phyloP scores from a whole-genome alignment of 257 asterid species.

The Solanum chaucha region DNA sequence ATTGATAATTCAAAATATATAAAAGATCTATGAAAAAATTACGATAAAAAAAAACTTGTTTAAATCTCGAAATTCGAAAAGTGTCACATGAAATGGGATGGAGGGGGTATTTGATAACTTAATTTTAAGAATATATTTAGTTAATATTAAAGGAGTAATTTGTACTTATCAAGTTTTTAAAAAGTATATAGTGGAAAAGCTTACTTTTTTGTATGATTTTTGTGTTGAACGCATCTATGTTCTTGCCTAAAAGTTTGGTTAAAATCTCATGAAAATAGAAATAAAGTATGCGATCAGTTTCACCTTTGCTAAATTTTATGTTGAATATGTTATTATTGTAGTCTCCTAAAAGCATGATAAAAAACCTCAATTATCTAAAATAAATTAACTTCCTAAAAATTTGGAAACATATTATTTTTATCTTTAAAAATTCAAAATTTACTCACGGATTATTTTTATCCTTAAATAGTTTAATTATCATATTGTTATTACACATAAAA shows the following conservation, averaged over 20 bases:
- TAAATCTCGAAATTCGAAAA: rapidly evolving
- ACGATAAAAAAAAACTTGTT: rapidly evolving
- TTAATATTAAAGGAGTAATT: background rate
- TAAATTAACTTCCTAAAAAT: background rate
- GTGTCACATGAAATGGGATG: too few species aligned
- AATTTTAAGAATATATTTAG: background rate
- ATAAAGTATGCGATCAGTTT: background rate
- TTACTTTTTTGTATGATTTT: background rate
- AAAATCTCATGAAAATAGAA: background rate
- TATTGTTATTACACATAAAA: background rate
- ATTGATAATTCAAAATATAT: too few species aligned
- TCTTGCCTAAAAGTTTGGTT: background rate
- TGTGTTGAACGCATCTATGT: background rate
- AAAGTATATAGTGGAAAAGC: background rate
- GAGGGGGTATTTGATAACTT: background rate
- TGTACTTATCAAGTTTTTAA: background rate
- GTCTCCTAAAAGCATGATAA: too few species aligned
- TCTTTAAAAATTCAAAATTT: background rate
- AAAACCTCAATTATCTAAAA: background rate
- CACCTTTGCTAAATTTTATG: rapidly evolving
- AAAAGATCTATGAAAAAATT: too few species aligned
- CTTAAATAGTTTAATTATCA: background rate
- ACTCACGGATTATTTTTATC: background rate
- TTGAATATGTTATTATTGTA: too few species aligned
- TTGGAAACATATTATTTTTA: background rate